These are phyloP conservation scores for Phytophthora agathidicida DNA, from an alignment of 352 stramenopile species.

Conservation along the genomic window DNA sequence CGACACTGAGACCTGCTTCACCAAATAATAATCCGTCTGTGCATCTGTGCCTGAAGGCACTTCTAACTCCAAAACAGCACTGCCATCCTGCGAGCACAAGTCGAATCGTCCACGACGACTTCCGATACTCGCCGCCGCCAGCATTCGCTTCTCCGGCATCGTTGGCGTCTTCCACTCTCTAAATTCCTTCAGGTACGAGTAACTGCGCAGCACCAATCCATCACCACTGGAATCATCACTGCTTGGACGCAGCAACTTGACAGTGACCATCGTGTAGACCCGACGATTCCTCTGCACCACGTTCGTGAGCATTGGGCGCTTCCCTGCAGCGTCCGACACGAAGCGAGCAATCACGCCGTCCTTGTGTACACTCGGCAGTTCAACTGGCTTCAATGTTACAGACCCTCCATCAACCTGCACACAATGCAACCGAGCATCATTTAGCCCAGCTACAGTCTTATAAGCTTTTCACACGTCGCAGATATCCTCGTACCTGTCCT, in stretches of 20 bases:
- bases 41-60: slow-evolving; percentile 54
- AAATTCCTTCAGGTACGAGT: slow-evolving; percentile 68
- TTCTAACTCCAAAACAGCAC: slow-evolving; percentile 53
- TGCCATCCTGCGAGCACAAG: slow-evolving; percentile 56
- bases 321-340: slow-evolving; percentile 13
- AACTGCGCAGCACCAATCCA: slow-evolving; percentile 33
- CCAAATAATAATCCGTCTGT: slow-evolving; percentile 65
- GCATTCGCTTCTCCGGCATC: slow-evolving; percentile 38
- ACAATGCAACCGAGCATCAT: not conserved
- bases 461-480: not conserved
- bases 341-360: slow-evolving; percentile 41
- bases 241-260: slow-evolving; percentile 38
- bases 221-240: not conserved
- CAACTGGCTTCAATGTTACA: slow-evolving; percentile 26
- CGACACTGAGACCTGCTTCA: slow-evolving; percentile 48
- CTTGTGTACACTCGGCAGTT: slow-evolving; percentile 37
- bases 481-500: slow-evolving; percentile 40
- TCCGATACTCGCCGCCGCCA: slow-evolving; percentile 27
- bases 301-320: slow-evolving; percentile 65
- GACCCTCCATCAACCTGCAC: slow-evolving; percentile 32
- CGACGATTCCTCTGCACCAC: slow-evolving; percentile 53
- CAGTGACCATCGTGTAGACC: slow-evolving; percentile 63
- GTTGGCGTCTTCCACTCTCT: slow-evolving; percentile 52
- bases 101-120: slow-evolving; percentile 50
- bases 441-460: not conserved